Conservation (phyloP, 495 filamentous ascomycete genomes). For the Hypoxylon perforatum region DNA sequence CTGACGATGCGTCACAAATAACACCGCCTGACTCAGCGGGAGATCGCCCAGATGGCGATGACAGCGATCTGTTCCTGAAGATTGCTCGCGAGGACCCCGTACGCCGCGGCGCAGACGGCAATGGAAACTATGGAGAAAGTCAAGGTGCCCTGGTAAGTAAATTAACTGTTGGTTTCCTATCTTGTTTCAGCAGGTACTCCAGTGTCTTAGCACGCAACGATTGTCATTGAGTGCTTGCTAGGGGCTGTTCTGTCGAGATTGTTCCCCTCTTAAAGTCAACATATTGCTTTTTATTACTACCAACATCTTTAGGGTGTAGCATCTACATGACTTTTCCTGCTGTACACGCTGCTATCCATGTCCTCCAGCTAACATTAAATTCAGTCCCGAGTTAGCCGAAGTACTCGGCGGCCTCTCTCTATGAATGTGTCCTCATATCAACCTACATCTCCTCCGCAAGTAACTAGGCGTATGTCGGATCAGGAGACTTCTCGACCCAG, state of each 20-base stretch:
- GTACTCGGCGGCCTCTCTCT: slow-evolving; percentile 58
- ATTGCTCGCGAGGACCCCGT: slow-evolving; percentile 61
- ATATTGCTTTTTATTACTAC: not conserved
- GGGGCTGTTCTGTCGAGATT: not conserved
- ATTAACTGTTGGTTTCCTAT: slow-evolving; percentile 17
- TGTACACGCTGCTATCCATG: not conserved
- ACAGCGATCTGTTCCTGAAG: slow-evolving; percentile 64
- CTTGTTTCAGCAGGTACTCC: slow-evolving; percentile 18
- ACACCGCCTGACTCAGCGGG: slow-evolving; percentile 54
- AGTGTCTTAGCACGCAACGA: slow-evolving; percentile 9
- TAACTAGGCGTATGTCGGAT: slow-evolving; percentile 58
- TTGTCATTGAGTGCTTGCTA: not conserved
- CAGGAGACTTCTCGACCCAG: slow-evolving; percentile 54
- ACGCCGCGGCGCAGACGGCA: slow-evolving; percentile 46
- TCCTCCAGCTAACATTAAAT: slow-evolving; percentile 24
- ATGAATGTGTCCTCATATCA: slow-evolving; percentile 52
- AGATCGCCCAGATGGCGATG: slow-evolving; percentile 57
- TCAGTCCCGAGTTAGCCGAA: slow-evolving; percentile 55
- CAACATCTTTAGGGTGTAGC: not conserved
- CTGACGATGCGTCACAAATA: slow-evolving; percentile 52
- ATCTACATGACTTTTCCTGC: not conserved
- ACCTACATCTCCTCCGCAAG: slow-evolving; percentile 50
- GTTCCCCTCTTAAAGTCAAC: not conserved
- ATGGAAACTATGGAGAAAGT: slow-evolving; percentile 45
- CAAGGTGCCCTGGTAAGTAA: slow-evolving; percentile 56